Base-by-base conservation (phyloP, 2,329 filamentous ascomycete species). In the Aureobasidium sp. region DNA sequence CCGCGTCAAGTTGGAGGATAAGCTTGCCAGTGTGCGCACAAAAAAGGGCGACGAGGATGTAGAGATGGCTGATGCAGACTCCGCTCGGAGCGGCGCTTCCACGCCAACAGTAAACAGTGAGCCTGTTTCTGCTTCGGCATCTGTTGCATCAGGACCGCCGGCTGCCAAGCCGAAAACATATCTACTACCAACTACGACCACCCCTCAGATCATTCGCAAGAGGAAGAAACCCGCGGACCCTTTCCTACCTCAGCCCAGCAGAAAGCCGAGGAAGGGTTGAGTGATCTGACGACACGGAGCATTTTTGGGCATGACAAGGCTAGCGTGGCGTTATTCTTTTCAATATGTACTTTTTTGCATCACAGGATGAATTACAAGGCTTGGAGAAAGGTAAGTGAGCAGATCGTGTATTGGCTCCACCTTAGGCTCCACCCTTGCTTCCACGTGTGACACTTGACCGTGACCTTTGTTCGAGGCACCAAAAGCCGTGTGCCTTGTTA, bases 61-160 rank as follows among this genome's bases (percentile, higher is more conserved):
- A 14, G 71, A 72, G 22, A 72, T 72, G 71, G 64, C 61, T 17
- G 70, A 72, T 63, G 68, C 67, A 1, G 60, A 57, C 27, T 62
- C 47, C 31, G 40, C 33, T 7, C 62, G 58, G 12, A 63, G 62
- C 37, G 58, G 57, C 44, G 59, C 62, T 27, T 45, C 58, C n/a
- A 61, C 58, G 58, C 57, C 58, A 37, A 53, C 56, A 45, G 35
- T 39, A 12, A 60, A 54, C 19, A 53, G 29, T 2, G 45, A 53
- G 19, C 47, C 44, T 22, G 24, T 39, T n/a, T 37, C 33, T 52
- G 47, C 59, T 24, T 27, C 58, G 17, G 59, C 37, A 19, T 42
- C 59, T 39, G 35, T 39, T 15, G 12, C 58, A 12, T 47, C 48
- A 11, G 47, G 33, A 19, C 31, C 59, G n/a, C 31, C 59, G 9